Percentiles rank a stretch among this genome's conserved stretches.
These are phyloP conservation scores for Populus hybrid DNA, from an alignment of 441 rosid genomes.

Conservation along the genomic window DNA sequence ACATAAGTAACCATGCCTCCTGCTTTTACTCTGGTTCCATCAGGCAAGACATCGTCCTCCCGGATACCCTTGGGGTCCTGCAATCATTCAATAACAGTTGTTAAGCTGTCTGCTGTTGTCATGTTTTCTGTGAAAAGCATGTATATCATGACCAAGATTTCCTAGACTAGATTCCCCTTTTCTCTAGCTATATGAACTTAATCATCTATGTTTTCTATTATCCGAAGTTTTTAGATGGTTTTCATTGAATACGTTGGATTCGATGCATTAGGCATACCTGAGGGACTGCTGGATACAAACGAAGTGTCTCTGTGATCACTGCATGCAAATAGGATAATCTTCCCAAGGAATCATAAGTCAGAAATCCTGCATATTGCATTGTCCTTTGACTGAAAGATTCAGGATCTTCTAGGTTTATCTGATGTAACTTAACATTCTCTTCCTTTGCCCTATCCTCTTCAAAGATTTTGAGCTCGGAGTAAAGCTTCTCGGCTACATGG, in stretches of 20 bases:
- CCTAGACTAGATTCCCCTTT: not conserved
- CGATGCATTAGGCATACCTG: constrained; percentile 43
- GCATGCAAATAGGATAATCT: constrained; percentile 81
- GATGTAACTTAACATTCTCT: constrained; percentile 38
- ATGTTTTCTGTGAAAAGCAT: not conserved
- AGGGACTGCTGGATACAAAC: constrained; percentile 93
- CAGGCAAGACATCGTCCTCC: constrained; percentile 81
- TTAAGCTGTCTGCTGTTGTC: not conserved
- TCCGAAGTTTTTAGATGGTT: not conserved
- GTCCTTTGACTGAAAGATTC: constrained; percentile 51
- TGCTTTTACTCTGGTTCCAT: constrained; percentile 87
- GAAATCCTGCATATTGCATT: constrained; percentile 51
- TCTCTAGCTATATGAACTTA: not conserved
- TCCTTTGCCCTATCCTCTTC: constrained; percentile 64
- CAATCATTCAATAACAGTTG: constrained; percentile 6
- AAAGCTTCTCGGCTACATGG: constrained; percentile 66
- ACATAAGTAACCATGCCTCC: constrained; percentile 97
- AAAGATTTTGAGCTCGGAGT: constrained; percentile 58
- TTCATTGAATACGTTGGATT: not conserved
- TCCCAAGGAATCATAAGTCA: constrained; percentile 76
- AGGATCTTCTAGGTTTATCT: constrained; percentile 33
- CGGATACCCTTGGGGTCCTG: constrained; percentile 89
- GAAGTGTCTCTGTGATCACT: constrained; percentile 84
- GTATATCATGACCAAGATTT: not conserved
- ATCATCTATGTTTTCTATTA: not conserved